Conservation (phyloP, 2,329 filamentous ascomycete genomes). For the Fusarium caatingaense region DNA sequence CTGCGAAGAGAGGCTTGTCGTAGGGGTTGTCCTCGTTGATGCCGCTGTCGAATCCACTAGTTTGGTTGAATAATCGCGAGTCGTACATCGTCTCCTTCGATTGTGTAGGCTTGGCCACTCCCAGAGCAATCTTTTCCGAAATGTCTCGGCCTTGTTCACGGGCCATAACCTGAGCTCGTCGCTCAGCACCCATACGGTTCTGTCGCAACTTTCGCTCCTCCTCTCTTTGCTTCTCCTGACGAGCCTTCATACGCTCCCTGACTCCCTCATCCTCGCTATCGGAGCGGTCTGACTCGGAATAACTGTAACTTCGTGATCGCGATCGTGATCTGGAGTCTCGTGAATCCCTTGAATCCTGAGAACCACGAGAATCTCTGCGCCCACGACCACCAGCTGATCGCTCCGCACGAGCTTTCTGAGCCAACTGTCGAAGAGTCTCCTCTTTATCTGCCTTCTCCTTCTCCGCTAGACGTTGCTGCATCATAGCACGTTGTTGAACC, state of each 20-base stretch:
- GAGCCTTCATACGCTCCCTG: slow-evolving; percentile 79
- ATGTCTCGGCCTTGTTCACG: slow-evolving; percentile 97
- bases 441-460: slow-evolving; percentile 97
- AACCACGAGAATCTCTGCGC: slow-evolving; percentile 52
- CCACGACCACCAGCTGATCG: slow-evolving; percentile 66
- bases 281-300: slow-evolving; percentile 61
- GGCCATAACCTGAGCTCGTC: slow-evolving; percentile 90
- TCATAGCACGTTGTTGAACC: slow-evolving; percentile 88
- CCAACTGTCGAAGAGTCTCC: slow-evolving; percentile 86
- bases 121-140: slow-evolving; percentile 94
- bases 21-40: slow-evolving; percentile 99
- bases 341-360: slow-evolving; percentile 54
- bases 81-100: slow-evolving; percentile 97
- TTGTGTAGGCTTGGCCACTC: slow-evolving; percentile 93
- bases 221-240: slow-evolving; percentile 82
- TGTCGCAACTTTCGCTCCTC: slow-evolving; percentile 91
- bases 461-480: slow-evolving; percentile 96
- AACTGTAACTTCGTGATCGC: slow-evolving; percentile 62
- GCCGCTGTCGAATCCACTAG: slow-evolving; percentile 87
- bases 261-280: slow-evolving; percentile 75
- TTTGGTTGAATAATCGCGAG: slow-evolving; percentile 93
- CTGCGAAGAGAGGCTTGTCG: slow-evolving; percentile 96
- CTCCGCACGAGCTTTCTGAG: slow-evolving; percentile 92
- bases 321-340: slow-evolving; percentile 56
- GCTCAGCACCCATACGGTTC: slow-evolving; percentile 94